A percentile compares a stretch with the other conserved stretches of the same genome.
Conservation (phyloP, 441 rosid species). For the Populus hybrid region DNA sequence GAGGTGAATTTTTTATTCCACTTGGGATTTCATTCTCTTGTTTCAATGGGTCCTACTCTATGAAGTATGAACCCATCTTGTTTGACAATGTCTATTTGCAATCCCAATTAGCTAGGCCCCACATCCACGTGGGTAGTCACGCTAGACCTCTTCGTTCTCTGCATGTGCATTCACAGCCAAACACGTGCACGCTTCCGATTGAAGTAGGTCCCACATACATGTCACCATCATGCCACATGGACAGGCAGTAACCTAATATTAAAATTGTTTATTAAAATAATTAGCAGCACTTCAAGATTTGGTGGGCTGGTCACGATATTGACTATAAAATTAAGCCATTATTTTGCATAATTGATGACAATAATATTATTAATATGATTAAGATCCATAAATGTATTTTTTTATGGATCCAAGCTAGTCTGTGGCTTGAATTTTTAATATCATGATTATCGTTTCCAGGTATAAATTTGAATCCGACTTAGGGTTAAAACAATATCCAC, state of each 20-base stretch:
- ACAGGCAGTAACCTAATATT: neutral
- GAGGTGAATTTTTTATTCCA: conserved; percentile 6
- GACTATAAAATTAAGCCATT: neutral
- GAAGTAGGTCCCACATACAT: conserved; percentile 5
- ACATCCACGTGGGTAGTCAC: conserved; percentile 26
- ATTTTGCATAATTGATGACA: neutral
- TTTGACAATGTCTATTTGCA: conserved; percentile 23
- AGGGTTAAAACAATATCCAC: neutral
- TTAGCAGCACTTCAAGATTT: neutral
- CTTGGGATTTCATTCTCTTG: conserved; percentile 18
- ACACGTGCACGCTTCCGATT: conserved; percentile 24
- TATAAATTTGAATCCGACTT: neutral
- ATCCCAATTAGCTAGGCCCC: conserved; percentile 15
- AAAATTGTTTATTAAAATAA: neutral
- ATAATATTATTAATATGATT: too few species aligned
- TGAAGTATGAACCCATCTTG: conserved; percentile 5
- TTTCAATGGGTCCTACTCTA: conserved; percentile 10
- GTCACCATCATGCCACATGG: conserved; percentile 17
- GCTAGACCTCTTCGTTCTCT: neutral
- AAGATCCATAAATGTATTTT: too few species aligned
- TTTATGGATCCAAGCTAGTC: too few species aligned
- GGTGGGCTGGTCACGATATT: neutral
- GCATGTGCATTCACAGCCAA: neutral
- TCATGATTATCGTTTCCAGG: too few species aligned
- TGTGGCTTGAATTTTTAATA: too few species aligned